A percentile compares a stretch with the other conserved stretches of the same genome.
Conservation (phyloP, 2,329 filamentous ascomycete genomes). For the Stylonectria norvegica region DNA sequence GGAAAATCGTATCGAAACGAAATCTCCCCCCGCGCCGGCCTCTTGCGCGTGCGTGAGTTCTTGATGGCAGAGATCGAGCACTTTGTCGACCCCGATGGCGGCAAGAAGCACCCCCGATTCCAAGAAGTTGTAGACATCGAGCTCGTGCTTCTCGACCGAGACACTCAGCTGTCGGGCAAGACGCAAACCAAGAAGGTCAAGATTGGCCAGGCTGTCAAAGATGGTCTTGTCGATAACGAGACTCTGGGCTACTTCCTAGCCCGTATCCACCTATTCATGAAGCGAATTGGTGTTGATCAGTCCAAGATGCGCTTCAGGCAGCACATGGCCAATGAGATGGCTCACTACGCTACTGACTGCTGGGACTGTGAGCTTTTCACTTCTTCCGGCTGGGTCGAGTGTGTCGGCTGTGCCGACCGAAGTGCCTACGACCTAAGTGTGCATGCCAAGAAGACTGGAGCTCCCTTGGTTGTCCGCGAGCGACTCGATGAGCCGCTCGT, state of each 20-base stretch:
- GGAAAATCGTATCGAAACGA: constrained; percentile 98
- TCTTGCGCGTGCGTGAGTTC: constrained; percentile 93
- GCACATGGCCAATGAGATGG: constrained; percentile 77
- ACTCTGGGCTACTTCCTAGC: constrained; percentile 97
- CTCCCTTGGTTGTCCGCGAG: constrained; percentile 80
- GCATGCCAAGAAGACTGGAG: constrained; percentile 88
- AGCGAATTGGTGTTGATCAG: constrained; percentile 82
- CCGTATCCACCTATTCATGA: constrained; percentile 85
- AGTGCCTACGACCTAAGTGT: constrained; percentile 93
- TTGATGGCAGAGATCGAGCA: constrained; percentile 99
- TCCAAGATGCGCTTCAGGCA: constrained; percentile 93
- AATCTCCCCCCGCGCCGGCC: constrained; percentile 87
- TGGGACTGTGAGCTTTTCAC: constrained; percentile 95
- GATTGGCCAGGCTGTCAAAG: constrained; percentile 81
- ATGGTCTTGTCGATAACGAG: constrained; percentile 88
- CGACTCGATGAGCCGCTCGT: constrained; percentile 71
- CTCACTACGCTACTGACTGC: constrained; percentile 94
- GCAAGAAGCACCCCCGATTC: constrained; percentile 93
- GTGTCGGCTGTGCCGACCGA: constrained; percentile 92
- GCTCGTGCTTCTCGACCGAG: constrained; percentile 77
- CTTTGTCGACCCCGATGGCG: constrained; percentile 89
- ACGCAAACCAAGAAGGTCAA: constrained; percentile 69
- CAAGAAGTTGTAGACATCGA: constrained; percentile 79
- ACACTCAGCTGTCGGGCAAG: constrained; percentile 83
- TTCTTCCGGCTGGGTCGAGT: constrained; percentile 96